Conservation (phyloP, 2,329 filamentous ascomycete genomes). For the Paecilomyces niveus region DNA sequence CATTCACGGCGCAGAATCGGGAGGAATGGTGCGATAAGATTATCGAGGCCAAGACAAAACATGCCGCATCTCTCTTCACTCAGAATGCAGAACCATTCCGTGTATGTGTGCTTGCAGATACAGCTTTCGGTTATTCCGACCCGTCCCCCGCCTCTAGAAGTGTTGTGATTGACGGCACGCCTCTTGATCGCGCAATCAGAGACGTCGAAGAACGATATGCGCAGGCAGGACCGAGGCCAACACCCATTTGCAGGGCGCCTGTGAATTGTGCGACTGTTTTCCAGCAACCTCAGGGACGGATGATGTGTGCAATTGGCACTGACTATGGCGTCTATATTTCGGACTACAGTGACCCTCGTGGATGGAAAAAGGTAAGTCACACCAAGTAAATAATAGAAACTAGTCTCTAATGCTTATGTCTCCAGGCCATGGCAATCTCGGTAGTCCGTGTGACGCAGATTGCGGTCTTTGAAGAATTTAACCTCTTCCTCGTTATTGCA, state of each 20-base stretch:
- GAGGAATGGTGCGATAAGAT: conserved; percentile 91
- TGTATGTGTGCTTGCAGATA: conserved; percentile 83
- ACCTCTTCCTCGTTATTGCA: conserved; percentile 80
- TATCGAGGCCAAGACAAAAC: conserved; percentile 86
- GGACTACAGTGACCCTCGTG: conserved; percentile 79
- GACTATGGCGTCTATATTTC: conserved; percentile 91
- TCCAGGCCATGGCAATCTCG: conserved; percentile 55
- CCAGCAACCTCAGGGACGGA: conserved; percentile 67
- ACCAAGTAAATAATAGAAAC: neutral
- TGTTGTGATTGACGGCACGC: conserved; percentile 81
- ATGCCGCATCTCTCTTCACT: conserved; percentile 78
- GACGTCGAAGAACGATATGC: conserved; percentile 74
- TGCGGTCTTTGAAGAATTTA: conserved; percentile 91
- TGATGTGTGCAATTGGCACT: conserved; percentile 88
- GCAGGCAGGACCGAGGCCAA: conserved; percentile 54
- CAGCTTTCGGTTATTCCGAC: conserved; percentile 57
- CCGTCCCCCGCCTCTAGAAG: conserved; percentile 53
- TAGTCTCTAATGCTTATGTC: neutral
- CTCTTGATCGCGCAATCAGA: conserved; percentile 80
- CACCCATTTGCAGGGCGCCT: conserved; percentile 74
- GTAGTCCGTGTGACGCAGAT: conserved; percentile 79
- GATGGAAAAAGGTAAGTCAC: conserved; percentile 72
- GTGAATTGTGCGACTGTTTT: conserved; percentile 95
- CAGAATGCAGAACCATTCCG: conserved; percentile 97
- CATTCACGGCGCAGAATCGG: conserved; percentile 65